Conservation (phyloP, 2,329 filamentous ascomycete genomes). For the Thielaviopsis populi region DNA sequence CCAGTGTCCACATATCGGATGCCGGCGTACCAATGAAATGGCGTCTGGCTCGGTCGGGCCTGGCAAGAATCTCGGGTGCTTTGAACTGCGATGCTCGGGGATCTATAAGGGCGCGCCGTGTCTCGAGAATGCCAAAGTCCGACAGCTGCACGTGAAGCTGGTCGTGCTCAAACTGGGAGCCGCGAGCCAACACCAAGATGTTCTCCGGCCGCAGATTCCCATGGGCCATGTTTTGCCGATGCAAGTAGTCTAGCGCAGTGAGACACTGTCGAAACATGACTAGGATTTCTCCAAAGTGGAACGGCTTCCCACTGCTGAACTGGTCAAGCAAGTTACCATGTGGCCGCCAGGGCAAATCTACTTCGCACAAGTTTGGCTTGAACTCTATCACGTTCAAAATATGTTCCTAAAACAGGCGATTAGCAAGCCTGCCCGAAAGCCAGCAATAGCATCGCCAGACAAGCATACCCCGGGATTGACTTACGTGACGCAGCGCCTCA, state of each 20-base stretch:
- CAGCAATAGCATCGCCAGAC: background rate
- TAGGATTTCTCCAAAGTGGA: background rate
- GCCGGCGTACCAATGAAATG: background rate
- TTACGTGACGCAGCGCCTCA: background rate
- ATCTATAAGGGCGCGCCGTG: background rate
- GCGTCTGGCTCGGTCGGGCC: background rate
- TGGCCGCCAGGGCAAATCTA: background rate
- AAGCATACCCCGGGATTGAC: background rate
- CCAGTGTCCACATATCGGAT: slow-evolving; percentile 6
- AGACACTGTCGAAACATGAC: slow-evolving; percentile 5
- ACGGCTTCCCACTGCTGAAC: background rate
- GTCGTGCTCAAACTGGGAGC: background rate
- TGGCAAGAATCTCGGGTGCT: slow-evolving; percentile 4
- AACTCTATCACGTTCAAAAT: background rate
- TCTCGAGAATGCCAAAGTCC: slow-evolving; percentile 12
- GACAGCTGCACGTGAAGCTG: slow-evolving; percentile 5
- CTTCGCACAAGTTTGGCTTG: background rate
- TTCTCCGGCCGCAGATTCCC: slow-evolving; percentile 9
- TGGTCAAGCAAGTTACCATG: background rate
- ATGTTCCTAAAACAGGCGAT: background rate
- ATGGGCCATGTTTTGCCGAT: slow-evolving; percentile 2
- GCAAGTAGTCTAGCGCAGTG: background rate
- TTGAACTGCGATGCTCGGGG: background rate
- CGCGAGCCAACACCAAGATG: slow-evolving; percentile 1
- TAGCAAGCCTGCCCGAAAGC: background rate